phyloP scores from a whole-genome alignment of 495 filamentous ascomycete genomes.

The Neurospora sp. region DNA sequence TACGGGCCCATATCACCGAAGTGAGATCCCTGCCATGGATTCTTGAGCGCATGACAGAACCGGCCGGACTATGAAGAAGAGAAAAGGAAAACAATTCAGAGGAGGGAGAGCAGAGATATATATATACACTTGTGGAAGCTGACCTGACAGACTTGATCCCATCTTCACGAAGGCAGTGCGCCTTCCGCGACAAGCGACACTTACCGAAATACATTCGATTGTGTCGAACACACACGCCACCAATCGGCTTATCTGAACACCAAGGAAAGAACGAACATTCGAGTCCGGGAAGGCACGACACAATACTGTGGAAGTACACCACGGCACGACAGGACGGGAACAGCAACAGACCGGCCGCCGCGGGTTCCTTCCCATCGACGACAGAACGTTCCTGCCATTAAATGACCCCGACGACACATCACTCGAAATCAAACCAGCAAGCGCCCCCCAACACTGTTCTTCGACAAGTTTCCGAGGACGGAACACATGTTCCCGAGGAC shows the following conservation, averaged over 20 bases:
- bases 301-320: background rate
- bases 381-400: background rate
- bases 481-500: background rate
- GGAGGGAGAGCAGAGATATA: background rate
- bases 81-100: background rate
- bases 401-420: background rate
- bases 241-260: background rate
- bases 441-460: background rate
- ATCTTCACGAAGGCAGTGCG: background rate
- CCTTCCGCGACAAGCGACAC: background rate
- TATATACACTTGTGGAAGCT: background rate
- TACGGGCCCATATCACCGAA: background rate
- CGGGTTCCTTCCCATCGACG: background rate
- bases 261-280: background rate
- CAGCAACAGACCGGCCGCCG: background rate
- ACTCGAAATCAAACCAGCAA: background rate
- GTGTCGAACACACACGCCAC: background rate
- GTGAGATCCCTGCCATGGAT: background rate
- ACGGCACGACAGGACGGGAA: no score
- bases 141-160: background rate
- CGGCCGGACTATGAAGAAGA: background rate
- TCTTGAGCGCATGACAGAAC: background rate
- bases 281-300: background rate
- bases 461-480: background rate
- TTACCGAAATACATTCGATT: background rate